Base-by-base conservation (phyloP, 1,284 basidiomycete species). In the Spongispora temasekensis region DNA sequence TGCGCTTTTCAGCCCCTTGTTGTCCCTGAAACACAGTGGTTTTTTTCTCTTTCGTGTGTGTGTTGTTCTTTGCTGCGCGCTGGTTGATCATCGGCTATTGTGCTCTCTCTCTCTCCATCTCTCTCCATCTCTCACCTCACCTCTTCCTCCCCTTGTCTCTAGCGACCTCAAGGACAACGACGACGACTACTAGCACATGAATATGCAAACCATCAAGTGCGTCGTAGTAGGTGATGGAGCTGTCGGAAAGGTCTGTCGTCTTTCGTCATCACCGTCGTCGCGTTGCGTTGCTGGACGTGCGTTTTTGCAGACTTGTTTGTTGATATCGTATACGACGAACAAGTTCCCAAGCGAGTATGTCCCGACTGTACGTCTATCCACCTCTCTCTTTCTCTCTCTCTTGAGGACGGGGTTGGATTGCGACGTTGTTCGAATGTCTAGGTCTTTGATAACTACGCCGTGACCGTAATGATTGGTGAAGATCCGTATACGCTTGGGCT, bases 311-410 rank as follows among this genome's bases (percentile, higher is more conserved):
- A 99, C 97, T 55, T 99, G 97, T 85, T 85, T 99, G 68, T 85
- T 99, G 80, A 99, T 99, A 78, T 98, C 97, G 62, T 98, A 99
- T 83, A 99, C 97, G 53, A 99, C 97, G 75, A 99, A 99, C 89
- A 94, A 95, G 78, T 96, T 97, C 79, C 94, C 94, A 52, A 95
- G 92, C 78, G 97, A 99, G 87, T 98, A 99, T 81, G 97, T 99
- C 57, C 97, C 97, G 55, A 99, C 95, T 68, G 95, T 95, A 80
- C 77, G 89, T 89, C 28, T n/a, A 53, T 25, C 25, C 30, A 25
- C 27, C 27, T 27, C 50, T 51, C 19, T 51, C 30, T 31, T 51
- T 30, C 31, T 57, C 37, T 44, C 32, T 56, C 40, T 48, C 40
- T 6, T 23, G 27, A 46, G n/a, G n/a, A n/a, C n/a, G n/a, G n/a